Conservation (phyloP, 1,284 basidiomycete genomes). For the Heimioporus punctisporus region DNA sequence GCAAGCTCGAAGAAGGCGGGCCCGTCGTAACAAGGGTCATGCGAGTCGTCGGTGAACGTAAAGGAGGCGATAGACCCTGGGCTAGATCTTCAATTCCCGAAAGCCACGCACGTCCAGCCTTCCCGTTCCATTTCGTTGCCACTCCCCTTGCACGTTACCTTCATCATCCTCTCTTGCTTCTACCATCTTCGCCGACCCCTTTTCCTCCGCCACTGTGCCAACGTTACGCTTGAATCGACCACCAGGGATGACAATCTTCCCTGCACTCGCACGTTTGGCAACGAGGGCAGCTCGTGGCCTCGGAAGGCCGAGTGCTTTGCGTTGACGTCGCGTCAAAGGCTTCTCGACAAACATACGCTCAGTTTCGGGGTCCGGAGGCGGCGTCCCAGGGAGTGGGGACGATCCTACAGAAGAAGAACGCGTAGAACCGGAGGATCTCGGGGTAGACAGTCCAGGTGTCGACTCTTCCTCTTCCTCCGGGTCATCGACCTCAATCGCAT, state of each 20-base stretch:
- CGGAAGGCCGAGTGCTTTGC: constrained; percentile 67
- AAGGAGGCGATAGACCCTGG: constrained; percentile 1
- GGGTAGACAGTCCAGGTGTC: constrained; percentile 46
- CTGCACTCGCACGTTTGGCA: constrained; percentile 37
- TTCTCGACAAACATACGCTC: constrained; percentile 23
- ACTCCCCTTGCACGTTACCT: constrained; percentile 50
- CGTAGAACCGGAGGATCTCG: constrained; percentile 40
- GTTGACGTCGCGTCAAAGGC: constrained; percentile 62
- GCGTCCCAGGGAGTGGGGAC: constrained; percentile 35
- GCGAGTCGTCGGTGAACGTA: background rate
- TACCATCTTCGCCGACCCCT: constrained; percentile 27
- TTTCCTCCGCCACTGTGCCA: constrained; percentile 22
- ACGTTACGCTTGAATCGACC: constrained; percentile 42
- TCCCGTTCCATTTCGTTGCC: constrained; percentile 73
- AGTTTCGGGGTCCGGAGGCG: constrained; percentile 34
- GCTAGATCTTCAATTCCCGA: constrained; percentile 76
- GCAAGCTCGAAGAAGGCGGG: too few relatives aligned
- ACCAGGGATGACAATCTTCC: constrained; percentile 62
- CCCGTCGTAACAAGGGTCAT: constrained; percentile 16
- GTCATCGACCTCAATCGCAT: constrained; percentile 31
- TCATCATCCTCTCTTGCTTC: constrained; percentile 28
- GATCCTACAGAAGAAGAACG: constrained; percentile 46
- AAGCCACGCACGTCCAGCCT: constrained; percentile 80
- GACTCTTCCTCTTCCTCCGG: constrained; percentile 35
- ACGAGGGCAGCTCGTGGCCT: constrained; percentile 42